These are phyloP conservation scores for Wickerhamiella allomyrinae DNA, from an alignment of 805 yeast species.

Conservation along the genomic window DNA sequence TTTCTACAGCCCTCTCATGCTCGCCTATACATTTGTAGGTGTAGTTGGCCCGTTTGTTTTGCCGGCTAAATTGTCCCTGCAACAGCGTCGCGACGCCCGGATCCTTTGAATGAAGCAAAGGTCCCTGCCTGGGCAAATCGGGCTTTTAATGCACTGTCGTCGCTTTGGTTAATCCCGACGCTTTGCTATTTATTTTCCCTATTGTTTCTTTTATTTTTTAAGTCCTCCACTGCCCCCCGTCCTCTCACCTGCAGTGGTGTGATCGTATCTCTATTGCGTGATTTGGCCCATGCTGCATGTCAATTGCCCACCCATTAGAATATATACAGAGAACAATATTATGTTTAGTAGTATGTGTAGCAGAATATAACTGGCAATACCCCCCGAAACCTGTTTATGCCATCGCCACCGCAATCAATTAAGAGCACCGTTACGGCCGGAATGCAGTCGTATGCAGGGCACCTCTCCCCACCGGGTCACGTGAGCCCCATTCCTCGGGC, in stretches of 20 bases:
- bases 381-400: constrained; percentile 4
- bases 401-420: constrained; percentile 42
- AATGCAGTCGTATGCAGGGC: not conserved
- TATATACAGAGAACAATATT: constrained; percentile 1
- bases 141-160: not conserved
- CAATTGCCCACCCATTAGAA: not conserved
- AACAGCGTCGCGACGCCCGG: constrained; percentile 4
- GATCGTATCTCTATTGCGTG: not conserved
- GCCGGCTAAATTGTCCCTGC: constrained; percentile 20
- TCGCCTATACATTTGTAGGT: constrained; percentile 19
- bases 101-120: not conserved
- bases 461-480: not conserved
- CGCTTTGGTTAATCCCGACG: not conserved
- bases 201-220: constrained; percentile 4
- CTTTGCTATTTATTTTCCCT: not conserved
- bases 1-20: constrained; percentile 9
- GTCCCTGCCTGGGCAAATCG: no score
- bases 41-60: constrained; percentile 20
- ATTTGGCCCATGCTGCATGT: not conserved
- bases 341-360: not conserved
- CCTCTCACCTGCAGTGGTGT: not conserved
- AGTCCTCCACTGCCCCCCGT: not conserved
- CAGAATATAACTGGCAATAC: no score
- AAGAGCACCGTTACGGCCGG: constrained; percentile 23
- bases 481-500: not conserved